Conservation (phyloP, 2,329 filamentous ascomycete species). For the Passalora sequoiae region DNA sequence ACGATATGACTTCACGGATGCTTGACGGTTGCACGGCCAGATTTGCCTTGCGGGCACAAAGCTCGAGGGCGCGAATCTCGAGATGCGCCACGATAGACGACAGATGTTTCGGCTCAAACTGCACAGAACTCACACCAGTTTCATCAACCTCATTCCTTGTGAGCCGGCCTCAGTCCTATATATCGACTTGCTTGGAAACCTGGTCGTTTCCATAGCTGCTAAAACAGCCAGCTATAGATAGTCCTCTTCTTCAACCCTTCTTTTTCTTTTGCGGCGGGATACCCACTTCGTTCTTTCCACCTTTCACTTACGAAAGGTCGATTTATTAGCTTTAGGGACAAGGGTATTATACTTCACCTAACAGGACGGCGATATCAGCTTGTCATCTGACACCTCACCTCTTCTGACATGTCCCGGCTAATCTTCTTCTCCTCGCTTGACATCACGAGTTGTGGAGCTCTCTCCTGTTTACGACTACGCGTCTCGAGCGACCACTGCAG, state of each 20-base stretch:
- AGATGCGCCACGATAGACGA: background rate
- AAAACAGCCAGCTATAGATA: background rate
- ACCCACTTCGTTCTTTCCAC: slow-evolving; percentile 3
- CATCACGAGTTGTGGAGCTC: too few species aligned
- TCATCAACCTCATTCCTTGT: background rate
- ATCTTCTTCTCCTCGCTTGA: too few species aligned
- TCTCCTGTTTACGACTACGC: background rate
- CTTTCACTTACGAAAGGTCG: background rate
- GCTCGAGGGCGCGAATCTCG: background rate
- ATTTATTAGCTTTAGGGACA: background rate
- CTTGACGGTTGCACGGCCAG: background rate
- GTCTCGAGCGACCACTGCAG: background rate
- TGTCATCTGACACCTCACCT: background rate
- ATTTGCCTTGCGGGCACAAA: background rate
- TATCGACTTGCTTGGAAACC: background rate
- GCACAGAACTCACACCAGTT: background rate
- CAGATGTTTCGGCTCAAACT: background rate
- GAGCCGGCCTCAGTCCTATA: background rate
- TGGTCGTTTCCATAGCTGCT: background rate
- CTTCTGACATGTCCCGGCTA: too few species aligned
- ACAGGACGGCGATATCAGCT: background rate
- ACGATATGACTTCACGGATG: too few species aligned
- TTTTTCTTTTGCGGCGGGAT: slow-evolving; percentile 5
- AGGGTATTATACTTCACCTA: slow-evolving; percentile 3
- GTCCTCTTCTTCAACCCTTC: too few species aligned